Conservation (phyloP, 441 rosid genomes). For the Brassica hybrid region DNA sequence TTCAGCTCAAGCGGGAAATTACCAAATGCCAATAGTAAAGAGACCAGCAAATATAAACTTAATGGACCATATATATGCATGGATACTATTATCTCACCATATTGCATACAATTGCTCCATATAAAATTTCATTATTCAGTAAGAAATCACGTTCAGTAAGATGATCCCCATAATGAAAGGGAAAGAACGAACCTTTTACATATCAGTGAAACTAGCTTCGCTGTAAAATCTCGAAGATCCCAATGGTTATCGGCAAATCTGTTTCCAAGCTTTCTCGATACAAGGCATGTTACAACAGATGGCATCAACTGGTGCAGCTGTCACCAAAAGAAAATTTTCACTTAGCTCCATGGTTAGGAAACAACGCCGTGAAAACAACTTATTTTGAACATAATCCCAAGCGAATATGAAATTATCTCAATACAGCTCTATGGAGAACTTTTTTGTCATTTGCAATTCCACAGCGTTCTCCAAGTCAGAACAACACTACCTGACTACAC, state of each 20-base stretch:
- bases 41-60: too few relatives aligned
- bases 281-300: slow-evolving; percentile 95
- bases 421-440: too few relatives aligned
- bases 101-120: too few relatives aligned
- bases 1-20: too few relatives aligned
- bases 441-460: not conserved
- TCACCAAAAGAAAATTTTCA: slow-evolving; percentile 42
- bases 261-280: slow-evolving; percentile 89
- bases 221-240: slow-evolving; percentile 92
- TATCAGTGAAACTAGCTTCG: slow-evolving; percentile 75
- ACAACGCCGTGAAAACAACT: slow-evolving; percentile 14
- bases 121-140: too few relatives aligned
- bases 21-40: too few relatives aligned
- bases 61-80: too few relatives aligned
- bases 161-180: slow-evolving; percentile 20
- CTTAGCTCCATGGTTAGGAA: slow-evolving; percentile 44
- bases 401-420: slow-evolving; percentile 9
- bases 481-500: slow-evolving; percentile 9
- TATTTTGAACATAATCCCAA: not conserved
- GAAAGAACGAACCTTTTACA: slow-evolving; percentile 78
- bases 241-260: slow-evolving; percentile 92
- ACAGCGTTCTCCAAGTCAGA: not conserved
- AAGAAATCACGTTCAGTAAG: too few relatives aligned
- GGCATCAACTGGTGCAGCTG: slow-evolving; percentile 99
- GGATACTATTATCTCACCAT: too few relatives aligned